Base-by-base conservation (phyloP, 495 filamentous ascomycete genomes). In the Aspergillus sclerotiicarbonarius region DNA sequence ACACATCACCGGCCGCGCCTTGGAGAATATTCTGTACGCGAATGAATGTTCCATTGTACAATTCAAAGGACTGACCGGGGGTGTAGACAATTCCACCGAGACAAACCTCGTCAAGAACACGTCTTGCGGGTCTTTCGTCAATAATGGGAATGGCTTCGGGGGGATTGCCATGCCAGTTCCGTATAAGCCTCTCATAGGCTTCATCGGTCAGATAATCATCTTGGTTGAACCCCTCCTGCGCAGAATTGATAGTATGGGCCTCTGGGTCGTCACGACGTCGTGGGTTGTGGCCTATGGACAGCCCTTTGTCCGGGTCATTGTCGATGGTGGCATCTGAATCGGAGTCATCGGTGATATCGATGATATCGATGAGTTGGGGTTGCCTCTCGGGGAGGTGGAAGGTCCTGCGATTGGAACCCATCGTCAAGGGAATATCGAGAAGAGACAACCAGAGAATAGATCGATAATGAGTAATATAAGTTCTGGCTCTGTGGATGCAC, bases 191-290 rank as follows among this genome's bases (percentile, higher is more conserved):
- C 32, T 60, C 56, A 18, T 64, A 62, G 16, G 56, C 37, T 12
- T 69, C 66, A 18, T 71, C 68, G 0, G 59, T 62, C 0, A 65
- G 43, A 33, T 69, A 68, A 13, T 69, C 69, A 3, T 62, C 63
- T 9, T 69, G 59, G 19, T 49, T 30, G 29, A 67, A 37, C 1
- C 16, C 47, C 10, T 57, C 45, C 2, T 48, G 32, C 4, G 32
- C 48, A 5, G 50, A 30, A 2, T 57, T 63, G 10, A 63, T 56
- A 30, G 65, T 60, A 10, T 62, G 16, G 8, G 54, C 15, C 21
- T 56, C 54, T n/a, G n/a, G n/a, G n/a, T n/a, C n/a, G n/a, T n/a
- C n/a, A n/a, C 16, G 25, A 41, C 10, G n/a, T 10, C 19, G 46
- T 32, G 13, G 19, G 6, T 39, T 12, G 9, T 53, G 49, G 20